phyloP scores from a whole-genome alignment of 2,329 filamentous ascomycete genomes.

The Colletotrichum noveboracense region DNA sequence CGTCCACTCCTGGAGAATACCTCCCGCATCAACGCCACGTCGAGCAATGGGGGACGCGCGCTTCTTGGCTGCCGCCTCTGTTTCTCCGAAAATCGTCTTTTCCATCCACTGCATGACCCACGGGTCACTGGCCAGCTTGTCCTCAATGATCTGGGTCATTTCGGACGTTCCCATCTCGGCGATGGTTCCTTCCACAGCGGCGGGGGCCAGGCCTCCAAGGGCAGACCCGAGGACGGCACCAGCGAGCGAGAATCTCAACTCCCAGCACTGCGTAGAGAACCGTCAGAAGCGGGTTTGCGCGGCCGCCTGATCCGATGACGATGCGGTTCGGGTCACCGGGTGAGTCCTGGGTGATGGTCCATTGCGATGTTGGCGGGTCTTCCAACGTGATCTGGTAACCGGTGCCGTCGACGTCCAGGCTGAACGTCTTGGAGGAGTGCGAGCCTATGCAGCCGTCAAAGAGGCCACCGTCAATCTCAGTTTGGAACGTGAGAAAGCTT shows the following conservation, averaged over 20 bases:
- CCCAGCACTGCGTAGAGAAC: neutral
- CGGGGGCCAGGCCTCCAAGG: neutral
- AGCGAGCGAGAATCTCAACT: neutral
- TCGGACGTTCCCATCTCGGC: neutral
- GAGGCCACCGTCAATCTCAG: neutral
- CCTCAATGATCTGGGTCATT: neutral
- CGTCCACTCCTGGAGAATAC: neutral
- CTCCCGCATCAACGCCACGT: neutral
- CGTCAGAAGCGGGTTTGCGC: neutral
- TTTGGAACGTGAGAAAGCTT: neutral
- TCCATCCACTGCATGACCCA: neutral
- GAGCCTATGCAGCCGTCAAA: neutral
- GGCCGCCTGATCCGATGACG: neutral
- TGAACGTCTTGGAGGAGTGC: neutral
- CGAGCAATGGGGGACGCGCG: neutral
- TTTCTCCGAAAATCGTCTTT: neutral
- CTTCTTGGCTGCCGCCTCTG: neutral
- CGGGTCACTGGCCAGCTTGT: neutral
- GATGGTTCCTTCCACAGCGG: neutral
- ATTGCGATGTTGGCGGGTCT: neutral
- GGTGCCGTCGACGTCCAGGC: neutral
- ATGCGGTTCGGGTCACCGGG: neutral
- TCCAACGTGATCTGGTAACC: neutral
- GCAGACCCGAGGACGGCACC: neutral
- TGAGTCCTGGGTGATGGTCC: neutral